Conservation (phyloP, 2,329 filamentous ascomycete species). For the Cladophialophora psammophila region DNA sequence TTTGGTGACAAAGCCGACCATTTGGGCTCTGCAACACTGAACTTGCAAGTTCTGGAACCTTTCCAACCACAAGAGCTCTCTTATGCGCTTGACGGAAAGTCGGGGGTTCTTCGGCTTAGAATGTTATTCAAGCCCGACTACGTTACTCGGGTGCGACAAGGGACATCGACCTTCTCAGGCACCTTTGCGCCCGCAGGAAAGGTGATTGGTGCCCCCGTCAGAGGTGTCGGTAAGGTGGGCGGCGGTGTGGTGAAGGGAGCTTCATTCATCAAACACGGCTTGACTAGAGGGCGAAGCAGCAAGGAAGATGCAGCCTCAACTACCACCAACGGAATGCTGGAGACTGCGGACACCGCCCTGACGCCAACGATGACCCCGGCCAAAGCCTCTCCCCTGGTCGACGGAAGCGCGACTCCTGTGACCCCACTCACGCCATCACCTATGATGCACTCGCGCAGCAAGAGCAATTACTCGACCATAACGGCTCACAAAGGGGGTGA, state of each 20-base stretch:
- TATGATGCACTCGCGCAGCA: slow-evolving; percentile 53
- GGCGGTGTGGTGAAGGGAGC: slow-evolving; percentile 88
- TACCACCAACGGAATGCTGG: slow-evolving; percentile 24
- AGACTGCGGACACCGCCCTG: slow-evolving; percentile 21
- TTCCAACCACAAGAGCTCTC: slow-evolving; percentile 80
- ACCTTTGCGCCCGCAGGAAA: slow-evolving; percentile 87
- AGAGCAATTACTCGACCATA: slow-evolving; percentile 59
- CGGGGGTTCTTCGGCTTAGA: slow-evolving; percentile 79
- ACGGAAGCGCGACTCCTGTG: slow-evolving; percentile 29
- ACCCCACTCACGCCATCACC: slow-evolving; percentile 30
- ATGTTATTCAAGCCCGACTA: slow-evolving; percentile 94
- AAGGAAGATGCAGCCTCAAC: slow-evolving; percentile 41
- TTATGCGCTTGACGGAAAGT: slow-evolving; percentile 84
- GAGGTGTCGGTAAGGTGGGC: slow-evolving; percentile 82
- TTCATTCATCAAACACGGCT: slow-evolving; percentile 85
- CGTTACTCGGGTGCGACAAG: slow-evolving; percentile 83
- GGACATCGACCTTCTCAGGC: slow-evolving; percentile 89
- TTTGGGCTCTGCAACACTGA: slow-evolving; percentile 78
- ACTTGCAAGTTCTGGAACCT: slow-evolving; percentile 80
- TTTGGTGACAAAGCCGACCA: slow-evolving; percentile 94
- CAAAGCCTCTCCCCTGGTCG: slow-evolving; percentile 26
- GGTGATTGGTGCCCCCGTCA: slow-evolving; percentile 94
- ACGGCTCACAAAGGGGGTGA: slow-evolving; percentile 65
- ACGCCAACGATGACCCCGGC: slow-evolving; percentile 31
- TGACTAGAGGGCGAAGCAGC: slow-evolving; percentile 73